Conservation (phyloP, 2,329 filamentous ascomycete genomes). For the Aspergillus sp. region DNA sequence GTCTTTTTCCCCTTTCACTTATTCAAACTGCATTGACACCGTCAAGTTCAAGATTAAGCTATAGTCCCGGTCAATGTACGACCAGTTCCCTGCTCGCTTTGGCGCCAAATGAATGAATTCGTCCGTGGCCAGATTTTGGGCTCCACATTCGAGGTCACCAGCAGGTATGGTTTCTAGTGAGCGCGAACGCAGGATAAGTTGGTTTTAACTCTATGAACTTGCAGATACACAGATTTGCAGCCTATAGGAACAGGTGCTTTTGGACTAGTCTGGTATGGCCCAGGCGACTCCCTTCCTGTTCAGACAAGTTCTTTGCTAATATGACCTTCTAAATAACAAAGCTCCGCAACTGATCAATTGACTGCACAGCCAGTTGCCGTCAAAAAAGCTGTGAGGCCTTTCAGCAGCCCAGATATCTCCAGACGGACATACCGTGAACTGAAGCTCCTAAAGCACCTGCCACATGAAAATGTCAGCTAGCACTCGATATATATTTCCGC, state of each 20-base stretch:
- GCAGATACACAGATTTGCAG: constrained; percentile 94
- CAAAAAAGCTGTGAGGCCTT: constrained; percentile 99
- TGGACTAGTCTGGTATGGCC: constrained; percentile 86
- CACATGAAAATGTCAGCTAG: constrained; percentile 83
- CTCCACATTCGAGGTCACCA: constrained; percentile 99
- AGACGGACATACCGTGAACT: constrained; percentile 97
- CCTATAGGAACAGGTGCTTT: constrained; percentile 99
- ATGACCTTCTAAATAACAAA: constrained; percentile 37
- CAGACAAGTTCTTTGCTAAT: constrained; percentile 12
- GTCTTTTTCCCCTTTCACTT: constrained; percentile 11
- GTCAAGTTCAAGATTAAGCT: not conserved
- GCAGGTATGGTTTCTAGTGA: constrained; percentile 63
- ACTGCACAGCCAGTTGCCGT: constrained; percentile 95
- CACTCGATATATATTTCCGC: not conserved
- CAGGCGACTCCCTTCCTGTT: constrained; percentile 5
- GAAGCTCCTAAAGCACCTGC: constrained; percentile 94
- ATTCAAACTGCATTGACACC: not conserved
- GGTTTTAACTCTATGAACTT: constrained; percentile 23
- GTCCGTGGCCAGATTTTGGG: constrained; percentile 99
- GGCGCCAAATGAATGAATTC: constrained; percentile 86
- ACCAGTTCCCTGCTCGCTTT: constrained; percentile 14
- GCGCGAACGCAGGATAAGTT: not conserved
- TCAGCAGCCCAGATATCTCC: constrained; percentile 96
- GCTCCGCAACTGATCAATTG: constrained; percentile 96
- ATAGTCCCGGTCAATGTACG: constrained; percentile 6